Evolutionary conservation across 2,329 filamentous ascomycete species (phyloP).

Genomic region (Rugonectria rugulosa): DNA sequence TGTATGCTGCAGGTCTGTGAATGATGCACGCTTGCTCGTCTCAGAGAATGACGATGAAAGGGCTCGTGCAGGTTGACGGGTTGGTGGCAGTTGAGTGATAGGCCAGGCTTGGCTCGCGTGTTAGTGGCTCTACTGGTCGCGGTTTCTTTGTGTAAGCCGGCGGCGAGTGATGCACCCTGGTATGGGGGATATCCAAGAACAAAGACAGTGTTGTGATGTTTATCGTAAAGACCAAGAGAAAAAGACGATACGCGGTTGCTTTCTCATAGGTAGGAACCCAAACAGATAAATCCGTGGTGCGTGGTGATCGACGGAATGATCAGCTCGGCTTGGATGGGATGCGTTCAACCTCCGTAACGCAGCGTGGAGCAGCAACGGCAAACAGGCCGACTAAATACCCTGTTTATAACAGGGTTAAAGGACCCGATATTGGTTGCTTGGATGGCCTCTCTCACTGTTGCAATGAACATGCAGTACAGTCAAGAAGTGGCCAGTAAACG

Average conservation of each 20-base stretch:
- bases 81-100: neutral
- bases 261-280: too few species aligned
- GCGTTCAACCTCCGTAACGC: neutral
- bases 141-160: conserved; percentile 6
- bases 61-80: too few species aligned
- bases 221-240: too few species aligned
- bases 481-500: too few species aligned
- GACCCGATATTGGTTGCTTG: neutral
- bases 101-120: neutral
- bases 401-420: neutral
- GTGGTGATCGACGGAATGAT: too few species aligned
- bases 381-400: neutral
- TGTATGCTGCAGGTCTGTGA: neutral
- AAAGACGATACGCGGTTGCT: too few species aligned
- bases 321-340: neutral
- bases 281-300: too few species aligned
- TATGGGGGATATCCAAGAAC: too few species aligned
- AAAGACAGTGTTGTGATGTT: too few species aligned
- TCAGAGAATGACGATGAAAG: neutral
- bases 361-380: too few species aligned
- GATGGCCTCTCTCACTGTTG: neutral
- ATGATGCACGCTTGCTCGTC: neutral
- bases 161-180: neutral
- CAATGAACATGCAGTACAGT: neutral
- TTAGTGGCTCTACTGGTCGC: conserved; percentile 1